These are phyloP conservation scores for Luffa acutangula DNA, from an alignment of 306 rosid genomes.

Conservation along the genomic window DNA sequence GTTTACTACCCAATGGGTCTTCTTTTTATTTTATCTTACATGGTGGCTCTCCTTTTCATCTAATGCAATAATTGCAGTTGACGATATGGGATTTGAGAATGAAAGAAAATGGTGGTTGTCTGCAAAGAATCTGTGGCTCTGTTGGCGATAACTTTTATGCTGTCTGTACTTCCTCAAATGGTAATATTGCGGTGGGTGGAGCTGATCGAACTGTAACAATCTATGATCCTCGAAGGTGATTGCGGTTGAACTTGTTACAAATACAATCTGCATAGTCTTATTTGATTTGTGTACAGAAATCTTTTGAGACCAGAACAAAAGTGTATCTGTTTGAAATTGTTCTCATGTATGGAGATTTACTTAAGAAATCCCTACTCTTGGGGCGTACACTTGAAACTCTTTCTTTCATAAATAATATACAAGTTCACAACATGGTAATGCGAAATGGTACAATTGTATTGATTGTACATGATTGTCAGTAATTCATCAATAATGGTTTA, in stretches of 20 bases:
- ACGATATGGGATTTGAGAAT: slow-evolving; percentile 78
- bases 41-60: slow-evolving; percentile 9
- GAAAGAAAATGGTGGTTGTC: slow-evolving; percentile 85
- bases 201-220: slow-evolving; percentile 77
- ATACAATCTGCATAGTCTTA: background rate
- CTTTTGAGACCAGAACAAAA: background rate
- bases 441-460: background rate
- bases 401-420: background rate
- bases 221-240: slow-evolving; percentile 93
- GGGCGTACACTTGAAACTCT: background rate
- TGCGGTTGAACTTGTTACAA: background rate
- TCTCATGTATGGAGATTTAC: background rate
- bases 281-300: background rate
- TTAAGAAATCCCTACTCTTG: background rate
- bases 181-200: slow-evolving; percentile 78
- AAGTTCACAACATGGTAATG: background rate
- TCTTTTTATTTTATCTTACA: background rate
- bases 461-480: background rate
- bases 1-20: slow-evolving; percentile 12
- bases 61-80: slow-evolving; percentile 39
- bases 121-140: slow-evolving; percentile 61
- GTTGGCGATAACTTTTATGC: slow-evolving; percentile 67
- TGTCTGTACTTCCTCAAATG: slow-evolving; percentile 62
- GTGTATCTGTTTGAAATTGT: background rate
- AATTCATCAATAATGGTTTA: background rate